phyloP scores from a whole-genome alignment of 176 grass and related monocot genomes.

The Carex myosuroides region DNA sequence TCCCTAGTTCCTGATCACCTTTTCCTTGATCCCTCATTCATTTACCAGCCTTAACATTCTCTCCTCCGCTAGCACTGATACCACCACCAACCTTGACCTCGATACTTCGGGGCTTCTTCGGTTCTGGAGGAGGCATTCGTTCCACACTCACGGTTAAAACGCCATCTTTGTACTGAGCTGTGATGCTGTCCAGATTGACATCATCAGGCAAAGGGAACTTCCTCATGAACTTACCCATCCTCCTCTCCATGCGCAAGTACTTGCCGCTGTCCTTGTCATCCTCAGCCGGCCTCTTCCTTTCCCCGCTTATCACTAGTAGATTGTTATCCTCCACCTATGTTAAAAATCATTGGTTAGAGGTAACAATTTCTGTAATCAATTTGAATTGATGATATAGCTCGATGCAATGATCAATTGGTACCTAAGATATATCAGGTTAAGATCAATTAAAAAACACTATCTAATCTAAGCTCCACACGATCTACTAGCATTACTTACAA shows the following conservation, averaged over 20 bases:
- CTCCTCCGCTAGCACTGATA: not conserved
- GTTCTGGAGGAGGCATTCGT: slow-evolving; percentile 45
- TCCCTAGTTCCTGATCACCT: not conserved
- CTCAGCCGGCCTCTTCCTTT: slow-evolving; percentile 37
- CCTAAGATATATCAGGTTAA: too few relatives aligned
- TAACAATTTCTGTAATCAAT: too few relatives aligned
- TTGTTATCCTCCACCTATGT: slow-evolving; percentile 51
- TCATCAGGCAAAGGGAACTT: slow-evolving; percentile 44
- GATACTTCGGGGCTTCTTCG: slow-evolving; percentile 45
- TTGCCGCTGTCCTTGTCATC: slow-evolving; percentile 21
- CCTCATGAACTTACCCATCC: slow-evolving; percentile 66
- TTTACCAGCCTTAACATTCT: not conserved
- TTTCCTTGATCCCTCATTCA: not conserved
- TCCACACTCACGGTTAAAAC: slow-evolving; percentile 57
- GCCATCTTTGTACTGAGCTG: slow-evolving; percentile 42
- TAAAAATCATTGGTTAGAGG: too few relatives aligned
- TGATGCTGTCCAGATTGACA: slow-evolving; percentile 36
- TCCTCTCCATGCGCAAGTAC: slow-evolving; percentile 56
- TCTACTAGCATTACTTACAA: too few relatives aligned
- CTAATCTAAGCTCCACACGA: too few relatives aligned
- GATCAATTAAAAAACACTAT: too few relatives aligned
- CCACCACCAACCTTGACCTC: slow-evolving; percentile 33
- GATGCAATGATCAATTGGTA: too few relatives aligned
- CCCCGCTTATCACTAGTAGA: slow-evolving; percentile 50
- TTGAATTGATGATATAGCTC: too few relatives aligned